These are phyloP conservation scores for Pseudohyphozyma bogoriensis DNA, from an alignment of 768 basidiomycete species.

Conservation along the genomic window DNA sequence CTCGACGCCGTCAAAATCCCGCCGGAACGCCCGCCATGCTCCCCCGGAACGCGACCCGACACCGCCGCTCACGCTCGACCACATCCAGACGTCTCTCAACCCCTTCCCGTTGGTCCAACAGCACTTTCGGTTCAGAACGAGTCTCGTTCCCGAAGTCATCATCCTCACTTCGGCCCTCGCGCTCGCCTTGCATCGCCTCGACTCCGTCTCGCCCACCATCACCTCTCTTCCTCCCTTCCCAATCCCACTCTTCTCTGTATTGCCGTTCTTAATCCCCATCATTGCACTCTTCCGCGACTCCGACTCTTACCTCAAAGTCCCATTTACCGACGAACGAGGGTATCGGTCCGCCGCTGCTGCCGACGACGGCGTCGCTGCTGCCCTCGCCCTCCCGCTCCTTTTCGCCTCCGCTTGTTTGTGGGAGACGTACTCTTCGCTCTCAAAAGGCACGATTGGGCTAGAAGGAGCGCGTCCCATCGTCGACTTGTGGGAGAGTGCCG, in stretches of 20 bases:
- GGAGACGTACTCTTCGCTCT: conserved; percentile 20
- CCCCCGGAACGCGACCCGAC: neutral
- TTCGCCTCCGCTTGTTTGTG: conserved; percentile 26
- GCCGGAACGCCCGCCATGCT: neutral
- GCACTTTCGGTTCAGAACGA: conserved; percentile 26
- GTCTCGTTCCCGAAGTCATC: conserved; percentile 30
- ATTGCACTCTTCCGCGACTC: conserved; percentile 23
- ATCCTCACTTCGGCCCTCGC: conserved; percentile 22
- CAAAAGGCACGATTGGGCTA: conserved; percentile 8
- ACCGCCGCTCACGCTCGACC: conserved; percentile 24
- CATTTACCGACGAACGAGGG: conserved; percentile 34
- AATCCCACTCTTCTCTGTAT: conserved; percentile 6
- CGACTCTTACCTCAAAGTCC: conserved; percentile 25
- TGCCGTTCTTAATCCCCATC: conserved; percentile 18
- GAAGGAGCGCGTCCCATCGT: conserved; percentile 20
- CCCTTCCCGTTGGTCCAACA: conserved; percentile 23
- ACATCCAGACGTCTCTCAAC: conserved; percentile 7
- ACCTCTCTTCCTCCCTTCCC: conserved; percentile 20
- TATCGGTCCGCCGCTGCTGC: conserved; percentile 24
- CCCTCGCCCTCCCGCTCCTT: conserved; percentile 28
- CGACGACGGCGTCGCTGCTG: conserved; percentile 32
- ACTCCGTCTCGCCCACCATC: conserved; percentile 7
- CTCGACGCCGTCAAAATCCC: neutral
- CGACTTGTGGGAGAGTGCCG: conserved; percentile 29
- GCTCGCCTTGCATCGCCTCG: conserved; percentile 26